Conservation (phyloP, 139 green algal species). For the Volvox africanus region DNA sequence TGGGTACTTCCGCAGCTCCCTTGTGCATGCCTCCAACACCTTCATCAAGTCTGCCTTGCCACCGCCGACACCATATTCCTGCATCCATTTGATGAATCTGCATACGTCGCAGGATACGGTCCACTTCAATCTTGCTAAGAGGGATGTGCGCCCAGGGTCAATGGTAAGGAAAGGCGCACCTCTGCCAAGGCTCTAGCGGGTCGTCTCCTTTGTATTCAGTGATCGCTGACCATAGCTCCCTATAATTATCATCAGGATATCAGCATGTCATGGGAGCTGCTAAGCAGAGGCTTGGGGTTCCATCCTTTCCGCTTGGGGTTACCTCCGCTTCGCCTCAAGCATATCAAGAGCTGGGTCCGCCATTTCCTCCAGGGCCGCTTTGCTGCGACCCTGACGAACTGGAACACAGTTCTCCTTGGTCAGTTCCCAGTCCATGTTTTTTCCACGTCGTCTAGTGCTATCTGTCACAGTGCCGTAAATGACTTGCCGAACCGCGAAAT, state of each 20-base stretch:
- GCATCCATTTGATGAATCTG: conserved; percentile 94
- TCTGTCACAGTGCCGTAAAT: background rate
- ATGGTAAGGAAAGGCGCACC: conserved; percentile 56
- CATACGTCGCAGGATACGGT: background rate
- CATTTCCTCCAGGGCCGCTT: conserved; percentile 60
- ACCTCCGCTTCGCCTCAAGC: conserved; percentile 34
- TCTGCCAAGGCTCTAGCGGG: conserved; percentile 84
- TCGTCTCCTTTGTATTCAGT: conserved; percentile 81
- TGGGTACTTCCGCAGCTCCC: conserved; percentile 67
- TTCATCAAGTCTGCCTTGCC: conserved; percentile 84
- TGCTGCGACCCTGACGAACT: conserved; percentile 74
- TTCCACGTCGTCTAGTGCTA: background rate
- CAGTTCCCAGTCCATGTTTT: conserved; percentile 78
- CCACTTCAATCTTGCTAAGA: background rate
- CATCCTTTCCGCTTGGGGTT: background rate
- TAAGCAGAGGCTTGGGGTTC: background rate
- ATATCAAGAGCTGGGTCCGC: conserved; percentile 3
- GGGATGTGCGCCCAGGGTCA: background rate
- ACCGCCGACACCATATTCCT: conserved; percentile 76
- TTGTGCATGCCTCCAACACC: conserved; percentile 88
- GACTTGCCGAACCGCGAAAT: background rate
- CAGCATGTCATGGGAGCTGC: background rate
- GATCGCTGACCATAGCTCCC: conserved; percentile 74
- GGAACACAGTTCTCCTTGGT: conserved; percentile 93
- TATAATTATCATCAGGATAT: conserved; percentile 35